A percentile compares a stretch with the other conserved stretches of the same genome.
Conservation (phyloP, 352 stramenopile genomes). For the Phytophthora agathidicida region DNA sequence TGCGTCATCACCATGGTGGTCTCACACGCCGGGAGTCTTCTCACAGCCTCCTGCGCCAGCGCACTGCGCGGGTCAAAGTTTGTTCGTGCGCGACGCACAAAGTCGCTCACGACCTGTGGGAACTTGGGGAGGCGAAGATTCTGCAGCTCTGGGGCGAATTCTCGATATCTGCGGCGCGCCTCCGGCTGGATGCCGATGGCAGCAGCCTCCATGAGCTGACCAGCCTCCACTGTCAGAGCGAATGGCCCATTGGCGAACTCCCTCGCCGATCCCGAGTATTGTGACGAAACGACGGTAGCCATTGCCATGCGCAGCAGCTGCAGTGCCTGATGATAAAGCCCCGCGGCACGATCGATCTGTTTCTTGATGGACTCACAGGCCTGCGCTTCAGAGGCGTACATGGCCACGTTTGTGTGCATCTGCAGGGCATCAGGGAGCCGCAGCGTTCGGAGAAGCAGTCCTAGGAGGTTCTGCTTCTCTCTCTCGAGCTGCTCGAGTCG, state of each 20-base stretch:
- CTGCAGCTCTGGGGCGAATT: constrained; percentile 53
- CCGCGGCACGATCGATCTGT: constrained; percentile 62
- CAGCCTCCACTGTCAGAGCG: constrained; percentile 68
- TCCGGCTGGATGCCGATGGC: constrained; percentile 74
- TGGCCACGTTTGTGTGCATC: constrained; percentile 76
- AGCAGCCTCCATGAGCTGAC: constrained; percentile 68
- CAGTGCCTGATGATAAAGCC: constrained; percentile 69
- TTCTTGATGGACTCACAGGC: constrained; percentile 73
- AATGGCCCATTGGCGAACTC: constrained; percentile 77
- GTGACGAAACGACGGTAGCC: constrained; percentile 61
- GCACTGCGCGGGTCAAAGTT: constrained; percentile 67
- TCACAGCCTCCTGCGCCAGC: constrained; percentile 58
- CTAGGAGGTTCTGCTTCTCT: constrained; percentile 66
- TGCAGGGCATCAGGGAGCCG: constrained; percentile 60
- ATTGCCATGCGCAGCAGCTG: constrained; percentile 73
- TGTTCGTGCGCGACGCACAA: constrained; percentile 62
- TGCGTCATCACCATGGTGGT: constrained; percentile 78
- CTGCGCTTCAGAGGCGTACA: constrained; percentile 73
- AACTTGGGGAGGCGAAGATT: constrained; percentile 69
- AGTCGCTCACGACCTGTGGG: constrained; percentile 63
- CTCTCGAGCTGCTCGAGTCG: constrained; percentile 56
- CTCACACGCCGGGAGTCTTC: constrained; percentile 69
- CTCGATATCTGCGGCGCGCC: constrained; percentile 63
- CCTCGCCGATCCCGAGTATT: constrained; percentile 67
- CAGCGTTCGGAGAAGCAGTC: constrained; percentile 47